A percentile compares a stretch with the other conserved stretches of the same genome.
phyloP scores from a whole-genome alignment of 441 rosid genomes.

The Biscutella auriculata region DNA sequence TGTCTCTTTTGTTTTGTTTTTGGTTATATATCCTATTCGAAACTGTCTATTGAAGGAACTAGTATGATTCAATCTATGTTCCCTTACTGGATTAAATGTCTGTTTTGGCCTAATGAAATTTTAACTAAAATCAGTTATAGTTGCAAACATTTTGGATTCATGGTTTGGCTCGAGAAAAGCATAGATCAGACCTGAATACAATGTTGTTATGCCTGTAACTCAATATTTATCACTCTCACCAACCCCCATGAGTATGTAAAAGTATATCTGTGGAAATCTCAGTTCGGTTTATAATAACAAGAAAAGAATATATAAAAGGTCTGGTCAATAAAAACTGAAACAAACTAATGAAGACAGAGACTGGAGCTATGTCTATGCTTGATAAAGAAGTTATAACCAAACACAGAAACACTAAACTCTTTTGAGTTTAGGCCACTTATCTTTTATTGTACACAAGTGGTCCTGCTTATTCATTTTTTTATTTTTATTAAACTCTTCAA shows the following conservation, averaged over 20 bases:
- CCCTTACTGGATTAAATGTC: no score
- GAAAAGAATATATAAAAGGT: no score
- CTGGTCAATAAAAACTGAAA: background rate
- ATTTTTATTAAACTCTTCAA: background rate
- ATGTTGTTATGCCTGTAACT: no score
- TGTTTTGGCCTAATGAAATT: background rate
- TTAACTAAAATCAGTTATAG: background rate
- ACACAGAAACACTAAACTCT: slow-evolving; percentile 5
- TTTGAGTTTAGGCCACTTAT: slow-evolving; percentile 9
- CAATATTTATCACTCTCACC: no score
- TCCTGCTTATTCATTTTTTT: background rate
- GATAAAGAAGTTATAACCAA: slow-evolving; percentile 7
- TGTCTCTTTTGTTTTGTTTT: background rate
- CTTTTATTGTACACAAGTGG: slow-evolving; percentile 8
- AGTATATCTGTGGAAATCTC: no score
- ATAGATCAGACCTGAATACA: no score
- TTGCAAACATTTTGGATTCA: no score
- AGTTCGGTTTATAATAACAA: no score
- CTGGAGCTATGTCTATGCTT: slow-evolving; percentile 2
- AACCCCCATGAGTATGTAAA: no score
- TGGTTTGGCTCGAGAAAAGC: no score
- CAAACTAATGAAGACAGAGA: background rate
- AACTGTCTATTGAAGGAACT: background rate
- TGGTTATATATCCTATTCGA: background rate
- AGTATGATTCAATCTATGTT: background rate